These are phyloP conservation scores for Malus sieversii DNA, from an alignment of 306 rosid species.

Conservation along the genomic window DNA sequence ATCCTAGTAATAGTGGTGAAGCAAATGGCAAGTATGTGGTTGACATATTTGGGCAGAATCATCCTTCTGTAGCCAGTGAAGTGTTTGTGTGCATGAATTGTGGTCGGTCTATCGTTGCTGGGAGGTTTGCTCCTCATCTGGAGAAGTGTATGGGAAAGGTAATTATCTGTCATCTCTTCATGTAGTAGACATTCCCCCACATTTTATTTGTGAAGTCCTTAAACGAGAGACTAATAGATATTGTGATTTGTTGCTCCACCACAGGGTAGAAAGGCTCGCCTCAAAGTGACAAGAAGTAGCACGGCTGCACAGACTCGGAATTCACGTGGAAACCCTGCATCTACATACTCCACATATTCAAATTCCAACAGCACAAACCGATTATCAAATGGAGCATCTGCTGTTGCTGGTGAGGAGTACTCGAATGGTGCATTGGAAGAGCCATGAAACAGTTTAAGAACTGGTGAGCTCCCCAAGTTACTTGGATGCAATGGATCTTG, in stretches of 20 bases:
- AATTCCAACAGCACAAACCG: conserved; percentile 48
- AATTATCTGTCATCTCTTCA: conserved; percentile 5
- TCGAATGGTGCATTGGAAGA: conserved; percentile 58
- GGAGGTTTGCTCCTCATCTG: conserved; percentile 96
- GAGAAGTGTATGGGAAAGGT: conserved; percentile 99
- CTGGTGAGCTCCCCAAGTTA: background rate
- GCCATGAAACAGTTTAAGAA: conserved; percentile 29
- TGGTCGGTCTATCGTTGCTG: conserved; percentile 71
- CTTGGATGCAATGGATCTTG: background rate
- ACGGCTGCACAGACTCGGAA: conserved; percentile 67
- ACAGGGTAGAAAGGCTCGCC: conserved; percentile 98
- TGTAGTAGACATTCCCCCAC: background rate
- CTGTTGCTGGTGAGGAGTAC: conserved; percentile 64
- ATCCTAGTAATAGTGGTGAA: conserved; percentile 73
- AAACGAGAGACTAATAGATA: background rate
- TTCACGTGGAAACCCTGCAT: conserved; percentile 58
- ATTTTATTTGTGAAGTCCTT: background rate
- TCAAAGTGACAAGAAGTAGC: conserved; percentile 85
- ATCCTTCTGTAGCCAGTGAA: conserved; percentile 82
- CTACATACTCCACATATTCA: conserved; percentile 52
- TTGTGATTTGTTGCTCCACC: conserved; percentile 7
- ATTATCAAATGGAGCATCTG: conserved; percentile 63
- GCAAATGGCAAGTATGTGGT: conserved; percentile 76
- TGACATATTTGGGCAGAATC: conserved; percentile 90
- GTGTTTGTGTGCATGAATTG: conserved; percentile 92